A percentile compares a stretch with the other conserved stretches of the same genome.
These are phyloP conservation scores for Arthrobotrys megalospora DNA, from an alignment of 2,329 filamentous ascomycete genomes.

Conservation along the genomic window DNA sequence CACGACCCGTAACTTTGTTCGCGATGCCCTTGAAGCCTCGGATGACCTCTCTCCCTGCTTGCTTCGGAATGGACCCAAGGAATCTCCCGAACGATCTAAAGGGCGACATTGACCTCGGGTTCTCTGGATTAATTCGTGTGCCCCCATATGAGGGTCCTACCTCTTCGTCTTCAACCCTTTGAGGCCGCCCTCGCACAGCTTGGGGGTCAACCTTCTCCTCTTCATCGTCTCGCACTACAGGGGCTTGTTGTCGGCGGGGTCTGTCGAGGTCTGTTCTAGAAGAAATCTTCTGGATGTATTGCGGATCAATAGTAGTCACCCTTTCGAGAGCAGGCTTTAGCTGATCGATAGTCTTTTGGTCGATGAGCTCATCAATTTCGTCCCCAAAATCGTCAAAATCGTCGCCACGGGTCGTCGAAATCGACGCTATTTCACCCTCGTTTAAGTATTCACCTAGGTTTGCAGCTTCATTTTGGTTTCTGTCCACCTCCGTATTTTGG, in stretches of 20 bases:
- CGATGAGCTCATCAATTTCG: too few relatives aligned
- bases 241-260: not conserved
- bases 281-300: slow-evolving; percentile 15
- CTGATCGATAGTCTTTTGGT: slow-evolving; percentile 3
- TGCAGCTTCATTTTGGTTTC: not conserved
- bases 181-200: too few relatives aligned
- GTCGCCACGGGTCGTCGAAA: not conserved
- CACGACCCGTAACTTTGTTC: slow-evolving; percentile 1
- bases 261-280: slow-evolving; percentile 18
- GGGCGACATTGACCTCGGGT: slow-evolving; percentile 7
- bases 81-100: slow-evolving; percentile 11
- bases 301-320: slow-evolving; percentile 2
- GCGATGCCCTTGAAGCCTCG: slow-evolving; percentile 1
- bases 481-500: not conserved
- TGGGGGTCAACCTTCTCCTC: not conserved
- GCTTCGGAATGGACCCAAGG: slow-evolving; percentile 14
- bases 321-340: slow-evolving; percentile 7
- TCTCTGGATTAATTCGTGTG: too few relatives aligned
- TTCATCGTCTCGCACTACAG: not conserved
- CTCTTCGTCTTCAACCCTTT: too few relatives aligned
- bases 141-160: too few relatives aligned
- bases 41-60: slow-evolving; percentile 19
- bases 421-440: not conserved
- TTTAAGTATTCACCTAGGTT: slow-evolving; percentile 5
- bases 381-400: not conserved